Evolutionary conservation across 2,329 filamentous ascomycete genomes (phyloP), one percentile per base, ranked within the genome.

Genomic region (Bertia moriformis): DNA sequence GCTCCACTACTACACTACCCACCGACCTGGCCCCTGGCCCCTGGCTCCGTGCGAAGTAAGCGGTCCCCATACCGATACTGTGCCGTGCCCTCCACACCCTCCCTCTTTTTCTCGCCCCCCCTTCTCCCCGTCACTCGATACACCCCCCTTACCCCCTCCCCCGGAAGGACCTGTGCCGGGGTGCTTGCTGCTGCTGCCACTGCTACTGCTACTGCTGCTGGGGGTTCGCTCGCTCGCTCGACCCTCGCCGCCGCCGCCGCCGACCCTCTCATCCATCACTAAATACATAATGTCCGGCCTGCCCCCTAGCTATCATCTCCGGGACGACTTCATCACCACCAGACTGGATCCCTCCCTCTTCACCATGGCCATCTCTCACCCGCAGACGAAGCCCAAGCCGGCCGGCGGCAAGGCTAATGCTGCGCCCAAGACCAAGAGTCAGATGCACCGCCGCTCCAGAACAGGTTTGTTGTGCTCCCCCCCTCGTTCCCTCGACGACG

Each of bases 371-470:
- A 66, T 70, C 54, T 62, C 73, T 58, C 66, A 71, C 58, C 59
- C 68, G 22, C 22, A 27, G 44, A 54, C 63, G 49, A 78, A 78
- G 62, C 56, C 67, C 54, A 78, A 77, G 62, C 48, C 66, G 55
- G 62, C 66, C 54, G 57, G 64, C 45, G 60, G 49, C 55, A 66
- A 51, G 48, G 56, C 56, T 48, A 59, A 64, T 60, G 63, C 63
- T 49, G 64, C 66, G 52, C 58, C 73, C 46, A 85, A 83, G 63
- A 65, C 73, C 54, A 81, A 83, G 62, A 65, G 77, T 52, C 89
- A 93, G 67, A 87, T 91, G 78, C 89, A 95, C 62, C 79, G 87
- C 59, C 77, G 89, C 54, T 95, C 89, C 61, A 78, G 89, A 63
- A 93, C 87, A 76, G 88, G 88, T 94, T 72, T 55, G 81, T 73